Base-by-base conservation (phyloP, 495 filamentous ascomycete species). In the Baudoinia panamericana region DNA sequence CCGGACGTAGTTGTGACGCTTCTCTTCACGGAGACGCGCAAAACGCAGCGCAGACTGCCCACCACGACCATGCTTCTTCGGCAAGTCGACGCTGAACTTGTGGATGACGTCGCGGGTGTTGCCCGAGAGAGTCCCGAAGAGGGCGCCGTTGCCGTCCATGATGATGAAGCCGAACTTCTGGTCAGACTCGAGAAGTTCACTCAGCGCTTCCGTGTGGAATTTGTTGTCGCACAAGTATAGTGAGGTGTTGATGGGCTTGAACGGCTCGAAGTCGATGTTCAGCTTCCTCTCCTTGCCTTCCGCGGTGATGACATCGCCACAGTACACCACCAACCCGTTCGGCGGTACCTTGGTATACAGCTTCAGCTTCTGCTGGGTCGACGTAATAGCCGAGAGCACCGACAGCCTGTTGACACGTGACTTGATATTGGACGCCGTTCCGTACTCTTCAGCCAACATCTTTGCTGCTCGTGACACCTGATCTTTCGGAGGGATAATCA, bases 201-300 rank as follows among this genome's bases (percentile, higher is more conserved):
- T 87, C 45, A 97, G 67, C 5, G 90, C 88, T 60, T 97, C 90
- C 25, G 90, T 97, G 59, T 97, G 90, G 67, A 97, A 97, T 56
- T 97, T 97, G 69, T 97, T 97, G 70, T 97, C 90, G 68, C 90
- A 97, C 20, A 97, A 78, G 61, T 97, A 97, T 7, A 97, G 75
- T 8, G 90, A 97, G 4, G 90, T 97, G 63, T 97, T 97, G 74
- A 97, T 96, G 16, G 90, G 88, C 70, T 96, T 97, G 71, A 97
- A 97, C 11, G 90, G 90, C 59, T 97, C 90, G 57, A 97, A 97
- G 55, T 96, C 92, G 58, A 96, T 96, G 64, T 96, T 97, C 66
- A 97, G 90, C 71, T 93, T 96, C 46, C 90, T 73, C 63, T 97
- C 90, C 62, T 97, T 97, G 61, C 90, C 90, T 68, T 97, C 90